Conservation (phyloP, 2,329 filamentous ascomycete species). For the Kalmusia sp. region DNA sequence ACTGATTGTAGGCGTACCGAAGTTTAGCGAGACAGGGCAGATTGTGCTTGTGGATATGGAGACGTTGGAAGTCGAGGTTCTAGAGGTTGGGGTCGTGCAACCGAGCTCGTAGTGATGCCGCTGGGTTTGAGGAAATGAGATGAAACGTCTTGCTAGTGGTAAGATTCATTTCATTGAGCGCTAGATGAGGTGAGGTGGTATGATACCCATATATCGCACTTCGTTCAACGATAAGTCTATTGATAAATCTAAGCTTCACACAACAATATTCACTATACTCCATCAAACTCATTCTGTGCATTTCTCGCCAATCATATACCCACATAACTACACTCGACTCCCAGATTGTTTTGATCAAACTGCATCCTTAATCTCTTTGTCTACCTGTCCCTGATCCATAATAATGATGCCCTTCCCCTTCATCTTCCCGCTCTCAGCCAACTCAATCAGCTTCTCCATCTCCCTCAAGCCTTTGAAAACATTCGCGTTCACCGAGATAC, state of each 20-base stretch:
- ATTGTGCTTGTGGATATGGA: constrained; percentile 85
- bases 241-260: too few species aligned
- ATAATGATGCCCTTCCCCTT: constrained; percentile 63
- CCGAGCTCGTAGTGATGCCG: constrained; percentile 9
- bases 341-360: too few species aligned
- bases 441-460: constrained; percentile 58
- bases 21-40: constrained; percentile 79
- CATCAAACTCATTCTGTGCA: too few species aligned
- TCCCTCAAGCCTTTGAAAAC: constrained; percentile 60
- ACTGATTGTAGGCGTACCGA: constrained; percentile 81
- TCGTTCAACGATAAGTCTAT: background rate
- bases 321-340: too few species aligned
- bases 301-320: too few species aligned
- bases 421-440: constrained; percentile 61
- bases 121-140: too few species aligned
- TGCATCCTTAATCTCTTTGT: constrained; percentile 35
- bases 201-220: constrained; percentile 10
- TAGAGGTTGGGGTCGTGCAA: constrained; percentile 49
- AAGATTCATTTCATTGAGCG: background rate
- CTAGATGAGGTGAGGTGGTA: background rate
- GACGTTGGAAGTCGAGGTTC: constrained; percentile 77
- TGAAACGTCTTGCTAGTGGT: too few species aligned
- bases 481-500: constrained; percentile 59
- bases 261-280: too few species aligned
- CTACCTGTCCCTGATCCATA: constrained; percentile 58